Base-by-base conservation (phyloP, 805 yeast species). In the Crinitomyces ghanaensis region DNA sequence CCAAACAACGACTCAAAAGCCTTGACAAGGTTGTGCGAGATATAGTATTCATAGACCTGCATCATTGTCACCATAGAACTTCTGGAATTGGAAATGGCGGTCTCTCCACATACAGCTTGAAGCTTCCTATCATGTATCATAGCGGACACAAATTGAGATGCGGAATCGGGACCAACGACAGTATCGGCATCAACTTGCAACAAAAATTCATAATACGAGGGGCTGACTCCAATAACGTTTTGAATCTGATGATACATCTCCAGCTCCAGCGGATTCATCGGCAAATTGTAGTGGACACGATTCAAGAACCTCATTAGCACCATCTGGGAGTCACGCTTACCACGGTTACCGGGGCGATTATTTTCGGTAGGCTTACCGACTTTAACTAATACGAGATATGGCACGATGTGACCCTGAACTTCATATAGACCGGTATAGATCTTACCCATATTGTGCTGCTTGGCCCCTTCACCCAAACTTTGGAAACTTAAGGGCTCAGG, bases 181-280 rank as follows among this genome's bases (percentile, higher is more conserved):
- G 78, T 71, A 51, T 72, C 78, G n/a, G 78, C 78, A 51, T 72
- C 78, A 16, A 72, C 76, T 62, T 71, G 74, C 47, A 72, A 50
- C 20, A 68, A 50, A 35, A 58, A 61, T 46, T 70, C 77, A 45
- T 72, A 72, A 42, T 63, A 62, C 30, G 70, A 71, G 2, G 77
- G 67, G 62, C 68, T 66, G 26, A 72, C 62, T 4, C 78, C 78
- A 19, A 75, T 72, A 20, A 70, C 61, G 39, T 70, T 59, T 62
- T 74, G 72, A 26, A 72, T 66, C 41, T 60, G 66, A 40, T 63
- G 67, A 46, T 72, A 65, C 38, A 72, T 54, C 44, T 69, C 74
- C 33, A 64, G 63, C 44, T 72, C 78, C 39, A 72, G 56, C 8
- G 71, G 70, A 30, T 66, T 66, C 78, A 72, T 72, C 41, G 77